Conservation (phyloP, 768 basidiomycete species). For the Termitomyces sp. region DNA sequence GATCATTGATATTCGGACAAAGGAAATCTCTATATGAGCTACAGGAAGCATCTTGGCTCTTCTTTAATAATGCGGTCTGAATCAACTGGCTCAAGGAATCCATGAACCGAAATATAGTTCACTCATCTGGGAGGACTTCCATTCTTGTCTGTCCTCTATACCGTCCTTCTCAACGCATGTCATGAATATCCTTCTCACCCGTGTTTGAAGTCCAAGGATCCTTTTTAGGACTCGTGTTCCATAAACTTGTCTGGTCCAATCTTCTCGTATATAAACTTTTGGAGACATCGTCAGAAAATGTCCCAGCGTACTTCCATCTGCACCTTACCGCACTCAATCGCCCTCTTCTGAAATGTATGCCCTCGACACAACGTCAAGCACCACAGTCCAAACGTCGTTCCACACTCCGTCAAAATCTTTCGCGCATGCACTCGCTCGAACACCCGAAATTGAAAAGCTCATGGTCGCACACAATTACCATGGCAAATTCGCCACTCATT, state of each 20-base stretch:
- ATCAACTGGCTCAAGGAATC: not conserved
- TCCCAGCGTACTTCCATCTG: not conserved
- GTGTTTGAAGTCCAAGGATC: not conserved
- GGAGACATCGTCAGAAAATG: not conserved
- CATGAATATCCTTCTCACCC: not conserved
- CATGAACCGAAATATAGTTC: not conserved
- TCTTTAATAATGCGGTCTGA: not conserved
- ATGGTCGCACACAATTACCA: conserved; percentile 4
- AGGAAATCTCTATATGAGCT: not conserved
- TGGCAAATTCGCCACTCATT: conserved; percentile 7
- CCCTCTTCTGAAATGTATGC: not conserved
- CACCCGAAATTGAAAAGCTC: conserved; percentile 1
- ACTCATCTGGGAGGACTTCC: not conserved
- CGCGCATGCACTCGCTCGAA: conserved; percentile 3
- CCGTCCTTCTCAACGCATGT: too few species aligned
- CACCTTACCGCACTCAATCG: not conserved
- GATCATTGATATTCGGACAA: not conserved
- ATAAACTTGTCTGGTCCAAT: not conserved
- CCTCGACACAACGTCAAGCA: not conserved
- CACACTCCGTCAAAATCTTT: conserved; percentile 3
- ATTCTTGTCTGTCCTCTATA: not conserved
- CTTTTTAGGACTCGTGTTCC: not conserved
- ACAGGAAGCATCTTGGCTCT: not conserved
- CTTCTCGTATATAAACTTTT: not conserved
- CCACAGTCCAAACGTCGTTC: not conserved